phyloP scores from a whole-genome alignment of 352 stramenopile genomes.

The Phytopythium helicoides region DNA sequence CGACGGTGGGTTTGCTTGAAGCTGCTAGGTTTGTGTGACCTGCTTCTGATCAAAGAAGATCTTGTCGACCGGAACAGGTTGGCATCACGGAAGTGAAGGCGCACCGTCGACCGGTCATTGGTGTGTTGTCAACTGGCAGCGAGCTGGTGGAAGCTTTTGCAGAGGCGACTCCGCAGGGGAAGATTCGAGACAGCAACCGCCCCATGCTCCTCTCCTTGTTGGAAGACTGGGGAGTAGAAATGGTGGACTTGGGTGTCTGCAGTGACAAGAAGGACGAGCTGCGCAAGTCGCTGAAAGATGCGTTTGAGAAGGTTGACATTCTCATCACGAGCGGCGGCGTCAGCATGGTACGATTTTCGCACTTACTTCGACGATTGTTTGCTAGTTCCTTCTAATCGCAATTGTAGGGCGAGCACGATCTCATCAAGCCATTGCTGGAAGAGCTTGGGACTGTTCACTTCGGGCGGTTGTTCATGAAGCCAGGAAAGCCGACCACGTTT shows the following conservation, averaged over 20 bases:
- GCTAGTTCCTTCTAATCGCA: neutral
- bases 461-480: conserved; percentile 96
- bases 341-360: conserved; percentile 69
- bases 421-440: conserved; percentile 92
- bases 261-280: conserved; percentile 61
- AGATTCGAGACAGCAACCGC: conserved; percentile 95
- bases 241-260: conserved; percentile 72
- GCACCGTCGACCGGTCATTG: conserved; percentile 73
- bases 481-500: conserved; percentile 97
- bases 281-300: conserved; percentile 39
- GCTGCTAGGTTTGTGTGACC: neutral
- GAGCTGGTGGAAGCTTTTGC: conserved; percentile 86
- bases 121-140: conserved; percentile 94
- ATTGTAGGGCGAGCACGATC: conserved; percentile 85
- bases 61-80: conserved; percentile 30
- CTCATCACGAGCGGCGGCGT: conserved; percentile 95
- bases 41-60: neutral
- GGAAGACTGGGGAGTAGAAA: conserved; percentile 38
- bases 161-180: conserved; percentile 39
- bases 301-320: conserved; percentile 78
- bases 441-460: conserved; percentile 91
- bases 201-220: conserved; percentile 88
- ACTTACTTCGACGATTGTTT: no score
- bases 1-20: conserved; percentile 55
- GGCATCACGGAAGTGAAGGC: conserved; percentile 75